Evolutionary conservation across 2,329 filamentous ascomycete species (phyloP).

Genomic region (Sporothrix dimorphospora): DNA sequence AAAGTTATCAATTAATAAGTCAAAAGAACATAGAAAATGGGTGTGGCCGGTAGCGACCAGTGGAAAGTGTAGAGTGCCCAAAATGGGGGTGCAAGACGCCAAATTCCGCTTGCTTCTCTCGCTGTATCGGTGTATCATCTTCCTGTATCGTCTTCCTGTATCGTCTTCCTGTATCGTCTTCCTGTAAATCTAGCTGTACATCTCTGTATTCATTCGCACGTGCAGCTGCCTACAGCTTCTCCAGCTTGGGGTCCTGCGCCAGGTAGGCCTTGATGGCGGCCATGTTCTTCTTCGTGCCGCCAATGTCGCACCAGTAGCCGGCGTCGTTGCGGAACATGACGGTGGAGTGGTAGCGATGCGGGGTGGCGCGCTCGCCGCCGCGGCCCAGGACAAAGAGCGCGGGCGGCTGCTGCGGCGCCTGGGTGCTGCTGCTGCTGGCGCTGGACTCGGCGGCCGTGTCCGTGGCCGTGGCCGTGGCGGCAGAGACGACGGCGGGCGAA

Average conservation of each 20-base stretch:
- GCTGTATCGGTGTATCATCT: neutral
- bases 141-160: neutral
- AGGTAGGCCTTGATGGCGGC: slow-evolving; percentile 2
- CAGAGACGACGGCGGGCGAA: neutral
- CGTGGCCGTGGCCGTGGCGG: neutral
- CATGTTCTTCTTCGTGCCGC: neutral
- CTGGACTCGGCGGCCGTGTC: too few relatives aligned
- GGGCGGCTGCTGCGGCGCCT: neutral
- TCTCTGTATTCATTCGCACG: neutral
- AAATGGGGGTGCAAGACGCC: neutral
- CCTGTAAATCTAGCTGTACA: neutral
- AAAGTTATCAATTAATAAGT: neutral
- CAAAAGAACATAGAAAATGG: neutral
- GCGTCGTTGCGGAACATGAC: slow-evolving; percentile 18
- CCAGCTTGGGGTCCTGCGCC: slow-evolving; percentile 22
- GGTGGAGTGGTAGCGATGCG: slow-evolving; percentile 19
- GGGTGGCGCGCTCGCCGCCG: neutral
- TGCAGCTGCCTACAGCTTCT: neutral
- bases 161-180: neutral
- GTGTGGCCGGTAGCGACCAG: neutral
- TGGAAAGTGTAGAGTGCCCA: neutral
- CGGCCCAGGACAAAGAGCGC: slow-evolving; percentile 17
- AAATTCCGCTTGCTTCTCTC: neutral
- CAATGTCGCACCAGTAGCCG: slow-evolving; percentile 23
- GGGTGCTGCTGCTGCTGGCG: neutral